These are phyloP conservation scores for Iberis pinnata DNA, from an alignment of 345 rosid genomes.

Conservation along the genomic window DNA sequence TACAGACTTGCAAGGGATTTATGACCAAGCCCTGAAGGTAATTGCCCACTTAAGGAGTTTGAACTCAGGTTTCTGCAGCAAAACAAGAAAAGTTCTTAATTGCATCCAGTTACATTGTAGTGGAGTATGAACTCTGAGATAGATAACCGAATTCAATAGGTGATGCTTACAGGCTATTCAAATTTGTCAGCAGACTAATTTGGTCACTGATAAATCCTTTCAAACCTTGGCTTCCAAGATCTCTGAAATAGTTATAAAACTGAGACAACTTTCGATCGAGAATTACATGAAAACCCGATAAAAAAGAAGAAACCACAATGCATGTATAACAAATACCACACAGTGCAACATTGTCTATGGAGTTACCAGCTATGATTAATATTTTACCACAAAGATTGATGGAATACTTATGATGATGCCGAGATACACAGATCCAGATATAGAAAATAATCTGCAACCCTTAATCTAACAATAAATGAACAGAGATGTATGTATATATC, in stretches of 20 bases:
- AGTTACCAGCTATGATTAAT: too few relatives aligned
- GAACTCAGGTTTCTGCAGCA: slow-evolving; percentile 70
- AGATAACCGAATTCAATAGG: slow-evolving; percentile 7
- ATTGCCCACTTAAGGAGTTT: slow-evolving; percentile 62
- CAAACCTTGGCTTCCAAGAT: slow-evolving; percentile 87
- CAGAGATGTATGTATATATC: background rate
- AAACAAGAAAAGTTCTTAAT: background rate
- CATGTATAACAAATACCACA: too few relatives aligned
- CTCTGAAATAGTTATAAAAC: slow-evolving; percentile 42
- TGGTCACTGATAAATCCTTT: slow-evolving; percentile 78
- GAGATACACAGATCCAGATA: background rate
- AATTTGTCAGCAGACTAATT: slow-evolving; percentile 66
- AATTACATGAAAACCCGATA: background rate
- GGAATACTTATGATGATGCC: background rate
- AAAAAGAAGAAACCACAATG: too few relatives aligned
- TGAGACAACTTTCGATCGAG: background rate
- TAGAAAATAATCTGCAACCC: background rate
- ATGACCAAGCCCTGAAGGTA: slow-evolving; percentile 78
- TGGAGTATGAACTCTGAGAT: background rate
- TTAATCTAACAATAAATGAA: background rate
- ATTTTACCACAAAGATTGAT: background rate
- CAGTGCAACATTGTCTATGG: too few relatives aligned
- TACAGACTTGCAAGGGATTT: slow-evolving; percentile 65
- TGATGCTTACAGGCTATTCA: slow-evolving; percentile 84
- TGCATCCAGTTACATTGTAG: slow-evolving; percentile 1